phyloP scores from a whole-genome alignment of 2,329 filamentous ascomycete species.

The Calonectria ilicicola region DNA sequence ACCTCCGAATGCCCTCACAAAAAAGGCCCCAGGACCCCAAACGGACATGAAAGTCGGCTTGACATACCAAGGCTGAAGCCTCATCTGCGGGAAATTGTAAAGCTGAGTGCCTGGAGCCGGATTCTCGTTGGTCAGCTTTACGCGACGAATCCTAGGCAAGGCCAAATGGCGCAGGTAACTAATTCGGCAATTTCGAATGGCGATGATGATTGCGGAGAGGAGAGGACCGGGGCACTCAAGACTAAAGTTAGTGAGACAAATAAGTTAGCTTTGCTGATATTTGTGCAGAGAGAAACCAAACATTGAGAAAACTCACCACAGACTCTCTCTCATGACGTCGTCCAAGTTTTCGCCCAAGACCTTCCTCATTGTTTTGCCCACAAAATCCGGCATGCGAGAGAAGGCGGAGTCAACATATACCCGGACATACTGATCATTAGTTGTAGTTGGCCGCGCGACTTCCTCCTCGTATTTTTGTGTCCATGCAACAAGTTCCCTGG shows the following conservation, averaged over 20 bases:
- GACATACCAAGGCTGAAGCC: not conserved
- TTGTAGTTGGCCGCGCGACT: not conserved
- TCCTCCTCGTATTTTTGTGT: not conserved
- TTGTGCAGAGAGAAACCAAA: not conserved
- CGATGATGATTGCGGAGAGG: not conserved
- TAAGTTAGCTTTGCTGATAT: not conserved
- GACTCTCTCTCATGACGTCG: not conserved
- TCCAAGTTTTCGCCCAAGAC: not conserved
- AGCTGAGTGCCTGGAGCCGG: not conserved
- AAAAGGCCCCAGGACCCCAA: not conserved
- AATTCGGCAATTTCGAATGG: not conserved
- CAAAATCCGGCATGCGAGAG: not conserved
- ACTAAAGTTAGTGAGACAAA: not conserved
- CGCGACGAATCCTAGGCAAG: not conserved
- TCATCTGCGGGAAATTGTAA: not conserved
- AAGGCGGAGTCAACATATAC: not conserved
- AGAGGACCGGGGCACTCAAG: not conserved
- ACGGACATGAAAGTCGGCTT: not conserved
- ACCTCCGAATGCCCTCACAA: not conserved
- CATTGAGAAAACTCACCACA: not conserved
- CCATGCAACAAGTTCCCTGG: not conserved
- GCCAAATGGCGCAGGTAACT: not conserved
- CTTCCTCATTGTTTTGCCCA: not conserved
- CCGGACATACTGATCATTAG: not conserved
- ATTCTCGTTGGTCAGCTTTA: not conserved